These are phyloP conservation scores for Suillus discolor DNA, from an alignment of 768 basidiomycete genomes.

Conservation along the genomic window DNA sequence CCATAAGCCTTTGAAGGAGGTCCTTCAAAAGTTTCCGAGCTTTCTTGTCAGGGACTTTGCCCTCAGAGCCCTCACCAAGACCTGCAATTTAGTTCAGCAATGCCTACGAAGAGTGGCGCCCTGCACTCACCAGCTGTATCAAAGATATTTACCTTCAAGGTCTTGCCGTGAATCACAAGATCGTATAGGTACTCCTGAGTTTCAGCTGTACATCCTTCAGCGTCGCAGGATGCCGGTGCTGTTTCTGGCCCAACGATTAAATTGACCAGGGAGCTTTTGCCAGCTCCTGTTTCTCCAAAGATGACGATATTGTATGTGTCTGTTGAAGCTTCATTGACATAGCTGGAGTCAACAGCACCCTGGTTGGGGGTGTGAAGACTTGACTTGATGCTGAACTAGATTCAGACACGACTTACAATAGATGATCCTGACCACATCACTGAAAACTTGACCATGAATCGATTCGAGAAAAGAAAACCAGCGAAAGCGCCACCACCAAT, in stretches of 20 bases:
- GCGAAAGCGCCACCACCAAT: background rate
- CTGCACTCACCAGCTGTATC: slow-evolving; percentile 32
- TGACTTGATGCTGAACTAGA: background rate
- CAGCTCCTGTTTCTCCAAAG: slow-evolving; percentile 45
- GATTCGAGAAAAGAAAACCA: background rate
- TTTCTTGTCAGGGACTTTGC: slow-evolving; percentile 27
- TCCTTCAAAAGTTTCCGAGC: slow-evolving; percentile 29
- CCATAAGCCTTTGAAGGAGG: slow-evolving; percentile 34
- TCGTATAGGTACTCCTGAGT: slow-evolving; percentile 26
- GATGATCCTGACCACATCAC: background rate
- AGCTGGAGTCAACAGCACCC: background rate
- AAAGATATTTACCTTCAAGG: slow-evolving; percentile 26
- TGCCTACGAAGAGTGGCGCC: slow-evolving; percentile 2
- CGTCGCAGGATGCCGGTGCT: slow-evolving; percentile 37
- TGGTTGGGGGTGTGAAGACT: background rate
- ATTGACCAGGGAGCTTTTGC: slow-evolving; percentile 48
- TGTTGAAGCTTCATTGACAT: background rate
- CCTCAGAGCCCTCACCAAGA: slow-evolving; percentile 34
- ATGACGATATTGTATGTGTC: slow-evolving; percentile 37
- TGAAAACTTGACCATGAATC: background rate
- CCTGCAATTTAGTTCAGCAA: slow-evolving; percentile 17
- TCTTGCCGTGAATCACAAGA: slow-evolving; percentile 16
- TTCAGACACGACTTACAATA: background rate
- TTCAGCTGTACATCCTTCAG: slow-evolving; percentile 39
- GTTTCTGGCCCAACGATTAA: slow-evolving; percentile 33